Conservation (phyloP, 176 grass and related monocot genomes). For the Poa annua region DNA sequence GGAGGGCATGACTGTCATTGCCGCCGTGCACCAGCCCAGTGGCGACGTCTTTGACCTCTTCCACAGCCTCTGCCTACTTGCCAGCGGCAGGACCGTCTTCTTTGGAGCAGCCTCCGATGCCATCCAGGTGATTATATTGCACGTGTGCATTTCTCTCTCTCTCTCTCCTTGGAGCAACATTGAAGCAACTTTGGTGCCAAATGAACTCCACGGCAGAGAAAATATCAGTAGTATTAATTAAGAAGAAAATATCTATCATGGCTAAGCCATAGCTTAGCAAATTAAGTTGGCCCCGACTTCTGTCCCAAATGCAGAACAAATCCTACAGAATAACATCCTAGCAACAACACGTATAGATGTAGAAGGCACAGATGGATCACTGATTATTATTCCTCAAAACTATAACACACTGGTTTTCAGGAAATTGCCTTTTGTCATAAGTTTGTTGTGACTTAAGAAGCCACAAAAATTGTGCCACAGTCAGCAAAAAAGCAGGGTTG, state of each 20-base stretch:
- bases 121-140: constrained; percentile 35
- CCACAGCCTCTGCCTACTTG: constrained; percentile 52
- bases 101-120: constrained; percentile 44
- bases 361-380: too few species aligned
- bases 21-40: constrained; percentile 68
- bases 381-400: too few species aligned
- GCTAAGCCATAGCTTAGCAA: too few species aligned
- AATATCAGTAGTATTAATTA: background rate
- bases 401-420: too few species aligned
- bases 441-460: too few species aligned
- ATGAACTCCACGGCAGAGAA: background rate
- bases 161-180: background rate
- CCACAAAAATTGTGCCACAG: too few species aligned
- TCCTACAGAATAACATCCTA: too few species aligned
- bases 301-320: too few species aligned
- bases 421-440: too few species aligned
- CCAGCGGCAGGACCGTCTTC: constrained; percentile 51
- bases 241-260: background rate
- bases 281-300: too few species aligned
- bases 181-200: background rate
- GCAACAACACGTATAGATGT: too few species aligned
- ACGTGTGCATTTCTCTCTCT: background rate
- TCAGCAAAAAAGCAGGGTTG: too few species aligned
- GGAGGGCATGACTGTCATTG: constrained; percentile 50
- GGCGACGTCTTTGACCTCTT: constrained; percentile 63